Conservation (phyloP, 768 basidiomycete species). For the Kwoniella sp. region DNA sequence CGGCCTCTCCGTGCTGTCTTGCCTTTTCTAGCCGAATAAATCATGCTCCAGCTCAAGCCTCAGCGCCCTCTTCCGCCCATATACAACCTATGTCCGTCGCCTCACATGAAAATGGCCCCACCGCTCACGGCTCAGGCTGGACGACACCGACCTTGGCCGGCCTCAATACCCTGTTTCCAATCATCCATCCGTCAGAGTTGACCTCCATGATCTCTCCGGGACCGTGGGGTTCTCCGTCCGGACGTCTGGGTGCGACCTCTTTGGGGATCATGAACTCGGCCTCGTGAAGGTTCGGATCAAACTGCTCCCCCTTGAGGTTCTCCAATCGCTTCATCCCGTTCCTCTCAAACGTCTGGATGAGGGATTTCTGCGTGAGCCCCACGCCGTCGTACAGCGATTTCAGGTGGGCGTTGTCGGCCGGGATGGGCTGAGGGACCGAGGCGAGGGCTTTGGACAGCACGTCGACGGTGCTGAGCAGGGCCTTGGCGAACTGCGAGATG, state of each 20-base stretch:
- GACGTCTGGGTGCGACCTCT: conserved; percentile 65
- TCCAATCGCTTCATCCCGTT: conserved; percentile 90
- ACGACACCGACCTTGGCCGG: conserved; percentile 97
- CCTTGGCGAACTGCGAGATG: conserved; percentile 75
- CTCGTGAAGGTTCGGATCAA: conserved; percentile 94
- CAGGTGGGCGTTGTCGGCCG: conserved; percentile 43
- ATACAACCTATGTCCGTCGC: too few relatives aligned
- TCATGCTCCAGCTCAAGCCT: too few relatives aligned
- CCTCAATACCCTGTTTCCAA: conserved; percentile 87
- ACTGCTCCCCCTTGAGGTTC: conserved; percentile 74
- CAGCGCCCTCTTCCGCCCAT: too few relatives aligned
- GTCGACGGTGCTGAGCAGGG: conserved; percentile 59
- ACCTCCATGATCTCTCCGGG: conserved; percentile 86
- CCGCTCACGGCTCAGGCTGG: conserved; percentile 51
- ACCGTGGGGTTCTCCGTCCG: conserved; percentile 48
- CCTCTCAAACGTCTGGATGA: conserved; percentile 83
- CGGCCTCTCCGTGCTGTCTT: too few relatives aligned
- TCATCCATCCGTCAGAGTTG: conserved; percentile 84
- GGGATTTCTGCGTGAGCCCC: conserved; percentile 81
- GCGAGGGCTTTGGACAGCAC: conserved; percentile 54
- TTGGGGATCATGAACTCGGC: conserved; percentile 84
- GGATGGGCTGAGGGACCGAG: conserved; percentile 49
- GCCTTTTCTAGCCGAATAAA: too few relatives aligned
- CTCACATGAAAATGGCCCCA: not conserved
- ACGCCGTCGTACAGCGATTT: conserved; percentile 72